Evolutionary conservation across 2,329 filamentous ascomycete genomes (phyloP), one percentile per base, ranked within the genome.

Genomic region (Aciculosporium take): DNA sequence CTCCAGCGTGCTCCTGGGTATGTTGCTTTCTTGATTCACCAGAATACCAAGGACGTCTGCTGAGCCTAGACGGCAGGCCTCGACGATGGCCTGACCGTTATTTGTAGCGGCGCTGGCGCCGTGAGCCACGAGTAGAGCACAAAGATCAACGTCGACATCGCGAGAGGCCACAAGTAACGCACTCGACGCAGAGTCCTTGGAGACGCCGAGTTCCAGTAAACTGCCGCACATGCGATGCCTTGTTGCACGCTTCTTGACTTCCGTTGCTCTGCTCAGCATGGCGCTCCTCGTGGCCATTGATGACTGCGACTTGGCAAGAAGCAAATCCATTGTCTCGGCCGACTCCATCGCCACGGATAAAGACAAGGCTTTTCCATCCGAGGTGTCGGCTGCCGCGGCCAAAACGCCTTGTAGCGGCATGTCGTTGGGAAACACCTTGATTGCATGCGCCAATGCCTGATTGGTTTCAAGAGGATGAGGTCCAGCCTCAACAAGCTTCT

Each of bases 71-170:
- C 67, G 63, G 25, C 70, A 74, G 0, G 73, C 71, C 46, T 72
- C 67, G 1, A 76, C 59, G 7, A 77, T 61, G 2, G 71, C 69
- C 42, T 73, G 67, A 5, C 72, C 71, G 21, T 68, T 65, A 8
- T 66, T 66, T 34, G 67, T 64, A 3, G 71, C 65, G 3, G 70
- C 62, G 34, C 59, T 69, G 1, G 69, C 73, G 1, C 72, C 72
- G 36, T 73, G 61, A 7, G 63, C 56, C 39, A 76, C 64, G 7
- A 77, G 60, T 2, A 73, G 54, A 24, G 63, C 63, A 13, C 69
- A 69, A 1, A 76, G 63, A 7, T 61, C 56, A 7, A 74, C 44
- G 45, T 77, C 73, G 1, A 69, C 69, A 15, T 74, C 69, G 0
- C 67, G 59, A 0, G 71, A 69, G 1, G 72, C 72, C 1, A 64